Base-by-base conservation (phyloP, 1,284 basidiomycete genomes). In the Phenoliferia sp. region DNA sequence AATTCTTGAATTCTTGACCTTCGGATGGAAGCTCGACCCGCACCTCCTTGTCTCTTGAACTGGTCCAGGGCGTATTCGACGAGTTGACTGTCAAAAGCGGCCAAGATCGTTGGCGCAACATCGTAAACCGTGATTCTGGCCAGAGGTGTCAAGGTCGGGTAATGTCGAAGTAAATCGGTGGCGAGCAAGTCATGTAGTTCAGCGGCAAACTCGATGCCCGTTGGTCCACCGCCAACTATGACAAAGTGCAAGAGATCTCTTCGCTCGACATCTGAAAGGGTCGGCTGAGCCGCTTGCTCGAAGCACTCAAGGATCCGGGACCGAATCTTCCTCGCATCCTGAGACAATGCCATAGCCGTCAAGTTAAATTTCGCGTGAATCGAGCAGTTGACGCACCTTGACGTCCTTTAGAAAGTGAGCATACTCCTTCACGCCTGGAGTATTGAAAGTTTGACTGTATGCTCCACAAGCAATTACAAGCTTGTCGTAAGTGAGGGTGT, bases 371-470 rank as follows among this genome's bases (percentile, higher is more conserved):
- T 39, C n/a, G 22, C 12, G 39, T 12, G 15, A 15, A 44, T 12
- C 39, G 12, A 22, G 39, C 39, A 22, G 15, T 44, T 12, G 39
- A 44, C 39, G 12, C 39, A 44, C 48, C 55, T 59, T 83, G 55
- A 91, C 86, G 69, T 91, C 89, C 77, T 93, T 94, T 31, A 94
- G 80, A 77, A 93, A 92, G 73, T 88, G 85, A 0, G 88, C 89
- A 70, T 92, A 82, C 73, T 90, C 87, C 74, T 88, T 87, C 28
- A 92, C 76, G 2, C 78, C 79, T 4, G 75, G 71, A 61, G 84
- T 80, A 66, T 87, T 87, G 66, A 83, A 84, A 0, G 80, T 93
- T 75, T 92, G 90, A 1, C 85, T 87, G 78, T 94, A 93, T 62
- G 88, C 87, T 0, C 92, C 92, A 1, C 92, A 90, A 2, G 89